phyloP scores from a whole-genome alignment of 2,329 filamentous ascomycete genomes.

The Talaromyces sp. region DNA sequence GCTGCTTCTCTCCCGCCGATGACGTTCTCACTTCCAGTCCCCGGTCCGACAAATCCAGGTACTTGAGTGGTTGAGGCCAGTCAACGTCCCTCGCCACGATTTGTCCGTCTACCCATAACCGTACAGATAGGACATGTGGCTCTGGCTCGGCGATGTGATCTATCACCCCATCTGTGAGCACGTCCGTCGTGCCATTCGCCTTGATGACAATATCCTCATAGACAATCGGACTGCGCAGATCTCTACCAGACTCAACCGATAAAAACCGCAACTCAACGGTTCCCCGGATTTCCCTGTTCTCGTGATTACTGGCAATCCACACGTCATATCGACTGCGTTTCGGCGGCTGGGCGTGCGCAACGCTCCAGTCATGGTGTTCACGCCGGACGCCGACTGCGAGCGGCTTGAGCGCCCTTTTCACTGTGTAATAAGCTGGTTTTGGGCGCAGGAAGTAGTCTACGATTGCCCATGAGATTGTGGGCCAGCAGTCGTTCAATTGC shows the following conservation, averaged over 20 bases:
- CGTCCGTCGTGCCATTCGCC: slow-evolving; percentile 53
- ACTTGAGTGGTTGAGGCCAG: slow-evolving; percentile 55
- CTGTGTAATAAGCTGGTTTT: slow-evolving; percentile 53
- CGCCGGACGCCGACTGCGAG: slow-evolving; percentile 49
- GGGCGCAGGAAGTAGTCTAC: slow-evolving; percentile 52
- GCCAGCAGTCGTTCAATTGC: slow-evolving; percentile 30
- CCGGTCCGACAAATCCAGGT: slow-evolving; percentile 19
- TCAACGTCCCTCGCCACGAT: slow-evolving; percentile 53
- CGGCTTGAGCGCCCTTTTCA: slow-evolving; percentile 48
- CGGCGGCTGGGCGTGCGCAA: slow-evolving; percentile 53
- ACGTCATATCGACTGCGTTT: slow-evolving; percentile 50
- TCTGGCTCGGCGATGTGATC: slow-evolving; percentile 37
- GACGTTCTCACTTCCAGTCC: neutral
- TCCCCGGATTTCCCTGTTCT: slow-evolving; percentile 23
- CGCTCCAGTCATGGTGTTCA: slow-evolving; percentile 29
- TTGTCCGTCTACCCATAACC: slow-evolving; percentile 48
- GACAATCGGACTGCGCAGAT: slow-evolving; percentile 41
- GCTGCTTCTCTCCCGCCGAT: neutral
- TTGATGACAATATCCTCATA: slow-evolving; percentile 45
- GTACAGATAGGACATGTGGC: slow-evolving; percentile 50
- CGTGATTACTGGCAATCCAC: slow-evolving; percentile 51
- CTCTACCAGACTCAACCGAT: slow-evolving; percentile 37
- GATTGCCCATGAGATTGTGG: slow-evolving; percentile 45
- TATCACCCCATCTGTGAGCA: slow-evolving; percentile 42
- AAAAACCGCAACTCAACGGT: slow-evolving; percentile 46